Evolutionary conservation across 1,284 basidiomycete species (phyloP), one percentile per base, ranked within the genome.

Genomic region (Leucoagaricus sp.): DNA sequence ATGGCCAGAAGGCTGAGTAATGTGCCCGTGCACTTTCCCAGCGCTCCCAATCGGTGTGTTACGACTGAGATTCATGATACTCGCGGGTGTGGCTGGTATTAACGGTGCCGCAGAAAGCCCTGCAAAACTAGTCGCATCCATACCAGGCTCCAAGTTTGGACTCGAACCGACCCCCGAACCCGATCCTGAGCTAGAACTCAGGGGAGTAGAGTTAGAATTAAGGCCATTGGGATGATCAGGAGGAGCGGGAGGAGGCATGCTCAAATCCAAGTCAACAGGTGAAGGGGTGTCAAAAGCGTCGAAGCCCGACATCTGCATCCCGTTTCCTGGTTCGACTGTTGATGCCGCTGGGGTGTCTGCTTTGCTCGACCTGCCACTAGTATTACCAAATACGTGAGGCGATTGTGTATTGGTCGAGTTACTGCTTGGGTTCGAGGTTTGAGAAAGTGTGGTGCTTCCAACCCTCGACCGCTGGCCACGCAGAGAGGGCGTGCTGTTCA

Each of bases 51-150:
- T 29, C 13, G 25, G 9, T 28, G 26, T 25, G 6, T 82, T 75
- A 6, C 82, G 73, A 2, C 86, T 87, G 15, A 96, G 78, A 60
- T 94, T 94, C 90, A 96, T 91, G 64, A 95, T 86, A 60, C 83
- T 90, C 0, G 91, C 88, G 0, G 93, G 93, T 0, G 93, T 96
- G 52, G 93, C 91, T 4, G 93, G 93, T 9, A 82, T 82, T 46
- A 93, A 75, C 55, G 51, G 15, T 15, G 12, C 23, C 26, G 34
- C 59, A 61, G 31, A 9, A 19, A 41, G 58, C 19, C 29, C 59
- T 33, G 55, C 55, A 57, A 64, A 62, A 12, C 42, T 25, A 15
- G 51, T 47, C 6, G 25, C 52, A 23, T 40, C 21, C 21, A 47
- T 34, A 36, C 12, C 31, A 25, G 41, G n/a, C 13, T 17, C 41